Percentiles rank a stretch among this genome's conserved stretches.
phyloP scores from a whole-genome alignment of 1,139 yeast species.

The Yamadazyma triangularis region DNA sequence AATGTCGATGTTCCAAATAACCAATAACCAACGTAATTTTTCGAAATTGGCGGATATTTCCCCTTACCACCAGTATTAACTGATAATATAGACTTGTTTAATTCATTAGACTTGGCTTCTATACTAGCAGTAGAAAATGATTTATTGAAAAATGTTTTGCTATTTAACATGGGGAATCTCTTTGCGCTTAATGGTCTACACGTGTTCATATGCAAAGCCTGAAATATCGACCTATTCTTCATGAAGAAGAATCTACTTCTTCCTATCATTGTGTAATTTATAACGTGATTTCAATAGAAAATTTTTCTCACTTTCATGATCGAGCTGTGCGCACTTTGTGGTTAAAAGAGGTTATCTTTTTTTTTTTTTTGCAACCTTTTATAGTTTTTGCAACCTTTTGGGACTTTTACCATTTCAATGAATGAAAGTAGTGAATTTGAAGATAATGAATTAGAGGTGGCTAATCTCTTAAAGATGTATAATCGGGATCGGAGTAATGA shows the following conservation, averaged over 20 bases:
- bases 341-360: too few species aligned
- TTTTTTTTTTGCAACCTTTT: too few species aligned
- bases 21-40: constrained; percentile 76
- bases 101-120: background rate
- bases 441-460: too few species aligned
- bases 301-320: too few species aligned
- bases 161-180: background rate
- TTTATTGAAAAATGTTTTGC: background rate
- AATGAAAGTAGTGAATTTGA: too few species aligned
- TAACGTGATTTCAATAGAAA: too few species aligned
- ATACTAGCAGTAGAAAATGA: background rate
- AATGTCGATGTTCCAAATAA: constrained; percentile 84
- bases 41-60: constrained; percentile 22
- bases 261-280: too few species aligned
- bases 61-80: too few species aligned
- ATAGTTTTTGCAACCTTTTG: too few species aligned
- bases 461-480: too few species aligned
- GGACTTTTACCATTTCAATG: too few species aligned
- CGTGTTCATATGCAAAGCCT: background rate
- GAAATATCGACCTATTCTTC: background rate
- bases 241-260: background rate
- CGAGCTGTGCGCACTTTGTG: too few species aligned
- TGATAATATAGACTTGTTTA: constrained; percentile 1
- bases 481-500: background rate
- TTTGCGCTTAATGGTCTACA: background rate